Percentiles rank a stretch among this genome's conserved stretches.
These are phyloP conservation scores for sweet orange (Citrus sinensis) DNA, from an alignment of 345 rosid species.

Conservation along the genomic window DNA sequence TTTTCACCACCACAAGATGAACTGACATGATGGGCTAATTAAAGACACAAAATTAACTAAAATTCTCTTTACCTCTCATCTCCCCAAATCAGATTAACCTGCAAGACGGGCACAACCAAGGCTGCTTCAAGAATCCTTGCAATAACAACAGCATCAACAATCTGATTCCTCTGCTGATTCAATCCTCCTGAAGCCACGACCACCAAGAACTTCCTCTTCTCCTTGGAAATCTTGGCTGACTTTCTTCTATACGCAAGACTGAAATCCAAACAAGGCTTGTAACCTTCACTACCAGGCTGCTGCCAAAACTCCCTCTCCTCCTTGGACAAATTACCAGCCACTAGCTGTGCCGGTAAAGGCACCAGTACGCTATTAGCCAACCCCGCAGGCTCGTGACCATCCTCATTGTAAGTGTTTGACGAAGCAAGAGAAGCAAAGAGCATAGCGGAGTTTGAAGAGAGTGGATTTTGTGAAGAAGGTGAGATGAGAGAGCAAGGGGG, in stretches of 20 bases:
- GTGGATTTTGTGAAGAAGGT: constrained; percentile 33
- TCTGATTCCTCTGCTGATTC: constrained; percentile 73
- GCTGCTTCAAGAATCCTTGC: constrained; percentile 74
- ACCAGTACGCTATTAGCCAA: constrained; percentile 26
- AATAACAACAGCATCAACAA: constrained; percentile 71
- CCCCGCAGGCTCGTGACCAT: background rate
- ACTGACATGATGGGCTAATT: background rate
- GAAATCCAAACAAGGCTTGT: constrained; percentile 66
- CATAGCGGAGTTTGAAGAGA: constrained; percentile 18
- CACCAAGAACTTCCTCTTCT: constrained; percentile 60
- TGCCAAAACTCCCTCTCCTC: constrained; percentile 68
- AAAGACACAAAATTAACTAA: background rate
- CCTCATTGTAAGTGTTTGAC: constrained; percentile 1
- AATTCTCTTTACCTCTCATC: constrained; percentile 55
- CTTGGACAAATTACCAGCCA: constrained; percentile 38
- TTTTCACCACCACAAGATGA: background rate
- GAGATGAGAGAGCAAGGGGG: constrained; percentile 34
- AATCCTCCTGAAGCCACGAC: constrained; percentile 70
- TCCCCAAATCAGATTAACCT: constrained; percentile 63
- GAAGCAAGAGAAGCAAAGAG: constrained; percentile 42
- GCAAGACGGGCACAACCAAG: constrained; percentile 68
- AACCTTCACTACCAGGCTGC: constrained; percentile 61
- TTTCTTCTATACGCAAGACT: constrained; percentile 47
- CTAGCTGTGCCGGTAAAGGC: constrained; percentile 47
- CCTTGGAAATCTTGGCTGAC: constrained; percentile 42